Evolutionary conservation across 352 stramenopile genomes (phyloP), one percentile per base, ranked within the genome.

Genomic region (Phytophthora sojae): DNA sequence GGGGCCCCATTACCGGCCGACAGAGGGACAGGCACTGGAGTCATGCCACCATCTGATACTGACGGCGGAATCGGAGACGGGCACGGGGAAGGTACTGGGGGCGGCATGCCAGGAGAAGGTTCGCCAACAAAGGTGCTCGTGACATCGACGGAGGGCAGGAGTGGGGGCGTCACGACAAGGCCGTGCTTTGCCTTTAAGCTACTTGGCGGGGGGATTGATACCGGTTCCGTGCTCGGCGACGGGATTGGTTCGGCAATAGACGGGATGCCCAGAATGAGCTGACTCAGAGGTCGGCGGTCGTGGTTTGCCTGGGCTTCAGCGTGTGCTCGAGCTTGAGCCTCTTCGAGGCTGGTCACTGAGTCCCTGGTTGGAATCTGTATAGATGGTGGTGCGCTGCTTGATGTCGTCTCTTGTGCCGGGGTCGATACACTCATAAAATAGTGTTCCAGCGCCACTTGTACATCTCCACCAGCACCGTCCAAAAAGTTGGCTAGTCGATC

Each of bases 361-460:
- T 81, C 42, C 3, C 56, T 15, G 4, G 45, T 2, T 42, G 64
- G 58, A 30, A 54, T 54, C 4, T 78, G 61, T 51, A 32, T 35
- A 60, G 62, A 30, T 54, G 62, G 54, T 8, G 55, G 37, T 9
- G 37, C 57, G 49, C 45, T 70, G 45, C 42, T 32, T 51, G 51
- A 32, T 37, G 58, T 37, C 11, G 51, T 29, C 54, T 23, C 21
- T 61, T 65, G 19, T 68, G 57, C 8, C 29, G 61, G 9, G 30
- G 63, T 82, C 11, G 85, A 92, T 29, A 92, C 57, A 44, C 77
- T 94, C 89, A 96, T 96, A 51, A 96, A 96, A 79, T 95, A 96
- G 65, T 96, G 89, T 66, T 96, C 89, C 30, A 96, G 39, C n/a
- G 89, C 89, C 14, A 95, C 80, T 69, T 96, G 89, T 5, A 95